phyloP scores from a whole-genome alignment of 2,329 filamentous ascomycete species.

The Beauveria medogensis region DNA sequence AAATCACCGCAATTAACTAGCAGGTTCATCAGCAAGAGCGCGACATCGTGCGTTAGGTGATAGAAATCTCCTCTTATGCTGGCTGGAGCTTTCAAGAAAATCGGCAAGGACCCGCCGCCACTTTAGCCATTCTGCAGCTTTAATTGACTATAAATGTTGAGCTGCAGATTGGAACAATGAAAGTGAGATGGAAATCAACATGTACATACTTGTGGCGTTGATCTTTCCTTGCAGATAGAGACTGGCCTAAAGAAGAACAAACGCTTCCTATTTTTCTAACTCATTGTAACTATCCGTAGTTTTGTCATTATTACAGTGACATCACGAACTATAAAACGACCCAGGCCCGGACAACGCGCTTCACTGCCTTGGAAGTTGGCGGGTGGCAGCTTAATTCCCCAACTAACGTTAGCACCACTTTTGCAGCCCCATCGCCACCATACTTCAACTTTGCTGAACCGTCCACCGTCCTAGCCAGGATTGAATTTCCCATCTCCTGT shows the following conservation, averaged over 20 bases:
- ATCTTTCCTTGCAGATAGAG: no score
- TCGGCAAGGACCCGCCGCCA: neutral
- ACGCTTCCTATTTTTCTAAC: neutral
- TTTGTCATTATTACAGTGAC: neutral
- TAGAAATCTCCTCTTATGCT: neutral
- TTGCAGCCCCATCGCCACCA: neutral
- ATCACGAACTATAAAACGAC: neutral
- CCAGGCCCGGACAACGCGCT: neutral
- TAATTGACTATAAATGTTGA: neutral
- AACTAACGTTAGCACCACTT: neutral
- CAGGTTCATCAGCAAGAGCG: no score
- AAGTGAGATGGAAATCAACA: neutral
- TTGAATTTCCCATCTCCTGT: neutral
- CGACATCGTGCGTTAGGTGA: no score
- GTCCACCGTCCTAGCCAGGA: neutral
- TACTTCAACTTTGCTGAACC: neutral
- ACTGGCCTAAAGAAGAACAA: neutral
- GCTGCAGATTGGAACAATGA: neutral
- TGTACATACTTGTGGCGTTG: neutral
- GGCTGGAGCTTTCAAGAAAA: neutral
- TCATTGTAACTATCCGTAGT: no score
- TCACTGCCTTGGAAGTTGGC: neutral
- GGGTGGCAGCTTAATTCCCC: neutral
- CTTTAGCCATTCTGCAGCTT: neutral
- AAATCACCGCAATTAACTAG: no score